Base-by-base conservation (phyloP, 202 grass and related monocot species). In the Musa balbisiana region DNA sequence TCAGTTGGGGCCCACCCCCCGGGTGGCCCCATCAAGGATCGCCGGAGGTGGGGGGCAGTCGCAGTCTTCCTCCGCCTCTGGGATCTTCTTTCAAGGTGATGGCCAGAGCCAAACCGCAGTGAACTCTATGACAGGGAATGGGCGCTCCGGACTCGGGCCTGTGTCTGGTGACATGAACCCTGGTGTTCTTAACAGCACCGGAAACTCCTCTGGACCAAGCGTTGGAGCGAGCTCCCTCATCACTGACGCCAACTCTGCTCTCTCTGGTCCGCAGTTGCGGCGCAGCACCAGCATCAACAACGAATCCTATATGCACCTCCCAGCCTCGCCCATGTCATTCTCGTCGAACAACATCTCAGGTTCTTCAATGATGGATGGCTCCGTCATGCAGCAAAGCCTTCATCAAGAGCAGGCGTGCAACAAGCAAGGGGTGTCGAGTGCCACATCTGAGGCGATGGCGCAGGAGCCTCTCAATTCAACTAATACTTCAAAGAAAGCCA, bases 331-430 rank as follows among this genome's bases (percentile, higher is more conserved):
- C 55, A 91, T 97, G 86, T 91, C 93, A 50, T 97, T 97, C 85
- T 92, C 90, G 67, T 92, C 90, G n/a, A 97, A 97, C 84, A 97
- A 97, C 78, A 91, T 91, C 58, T 97, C 93, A 76, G 83, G 83
- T 60, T 96, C 92, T 76, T 92, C 89, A 70, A 89, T 92, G 75
- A 77, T 68, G 56, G 29, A n/a, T 20, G 62, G n/a, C n/a, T 64
- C 62, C 10, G 10, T 24, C 22, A 64, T 64, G 62, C 62, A 64
- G 22, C n/a, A 24, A 10, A 24, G 19, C 20, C 22, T 19, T 21
- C 62, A 64, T 11, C 62, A 16, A 26, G 62, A 24, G 10, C 53
- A 54, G 53, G 53, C 53, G 56, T 62, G 14, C 56, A 62, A n/a
- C 33, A 62, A 62, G 10, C 56, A 21, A n/a, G 56, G 56, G n/a